Conservation (phyloP, 2,329 filamentous ascomycete genomes). For the Talaromyces sp. region DNA sequence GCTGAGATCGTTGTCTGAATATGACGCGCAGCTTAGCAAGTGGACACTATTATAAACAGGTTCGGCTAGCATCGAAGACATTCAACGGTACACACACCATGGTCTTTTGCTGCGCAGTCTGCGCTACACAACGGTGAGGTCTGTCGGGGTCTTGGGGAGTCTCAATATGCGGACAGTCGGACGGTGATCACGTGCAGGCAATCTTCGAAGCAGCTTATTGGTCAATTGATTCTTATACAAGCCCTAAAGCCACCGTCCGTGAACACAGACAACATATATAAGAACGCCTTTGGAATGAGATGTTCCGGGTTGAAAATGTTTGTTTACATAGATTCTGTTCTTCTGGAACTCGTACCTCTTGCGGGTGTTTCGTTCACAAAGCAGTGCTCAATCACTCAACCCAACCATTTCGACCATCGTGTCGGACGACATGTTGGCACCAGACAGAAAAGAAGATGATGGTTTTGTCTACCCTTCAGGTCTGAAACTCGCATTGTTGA, state of each 20-base stretch:
- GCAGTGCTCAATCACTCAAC: background rate
- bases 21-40: too few relatives aligned
- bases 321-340: background rate
- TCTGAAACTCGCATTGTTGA: background rate
- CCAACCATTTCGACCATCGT: background rate
- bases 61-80: too few relatives aligned
- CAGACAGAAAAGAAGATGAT: background rate
- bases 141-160: too few relatives aligned
- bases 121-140: background rate
- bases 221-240: background rate
- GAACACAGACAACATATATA: background rate
- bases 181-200: background rate
- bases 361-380: background rate
- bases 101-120: too few relatives aligned
- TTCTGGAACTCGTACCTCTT: background rate
- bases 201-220: background rate
- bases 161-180: background rate
- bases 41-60: too few relatives aligned
- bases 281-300: background rate
- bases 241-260: background rate
- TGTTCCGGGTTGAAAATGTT: background rate
- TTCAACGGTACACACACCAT: too few relatives aligned
- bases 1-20: too few relatives aligned
- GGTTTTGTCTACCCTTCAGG: constrained; percentile 9
- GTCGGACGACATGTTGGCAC: background rate